phyloP scores from a whole-genome alignment of 148 eudicot species.

The Fallopia convolvulus region DNA sequence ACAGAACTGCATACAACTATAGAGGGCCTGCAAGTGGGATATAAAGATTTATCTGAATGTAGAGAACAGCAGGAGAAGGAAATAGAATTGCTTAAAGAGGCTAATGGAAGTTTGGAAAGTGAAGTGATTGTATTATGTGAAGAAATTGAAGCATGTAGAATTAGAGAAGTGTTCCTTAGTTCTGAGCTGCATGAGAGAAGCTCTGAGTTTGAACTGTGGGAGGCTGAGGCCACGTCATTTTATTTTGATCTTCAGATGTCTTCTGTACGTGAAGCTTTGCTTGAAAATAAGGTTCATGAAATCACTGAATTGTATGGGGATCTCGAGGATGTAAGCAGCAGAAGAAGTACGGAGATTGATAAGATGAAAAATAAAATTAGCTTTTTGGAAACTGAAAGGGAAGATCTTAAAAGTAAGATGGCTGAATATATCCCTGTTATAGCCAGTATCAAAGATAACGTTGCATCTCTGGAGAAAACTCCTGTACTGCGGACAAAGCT shows the following conservation, averaged over 20 bases:
- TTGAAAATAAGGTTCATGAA: conserved; percentile 66
- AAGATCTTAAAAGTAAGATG: conserved; percentile 55
- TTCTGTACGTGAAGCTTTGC: conserved; percentile 49
- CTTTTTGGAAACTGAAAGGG: conserved; percentile 54
- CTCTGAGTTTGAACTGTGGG: conserved; percentile 81
- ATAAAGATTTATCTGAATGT: conserved; percentile 36
- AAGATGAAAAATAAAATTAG: conserved; percentile 46
- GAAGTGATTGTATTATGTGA: conserved; percentile 47
- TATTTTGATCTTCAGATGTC: conserved; percentile 91
- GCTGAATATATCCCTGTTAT: conserved; percentile 52
- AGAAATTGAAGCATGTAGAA: conserved; percentile 54
- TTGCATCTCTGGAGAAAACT: conserved; percentile 55
- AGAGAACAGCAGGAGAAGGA: conserved; percentile 36
- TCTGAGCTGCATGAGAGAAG: conserved; percentile 65
- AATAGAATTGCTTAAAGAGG: conserved; percentile 43
- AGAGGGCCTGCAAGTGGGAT: conserved; percentile 32
- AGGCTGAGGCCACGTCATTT: conserved; percentile 81
- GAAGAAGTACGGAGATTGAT: conserved; percentile 51
- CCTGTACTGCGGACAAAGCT: conserved; percentile 33
- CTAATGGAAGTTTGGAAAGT: conserved; percentile 39
- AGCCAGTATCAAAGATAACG: conserved; percentile 50
- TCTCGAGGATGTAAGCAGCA: conserved; percentile 48
- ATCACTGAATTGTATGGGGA: conserved; percentile 51
- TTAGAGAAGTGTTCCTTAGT: conserved; percentile 55
- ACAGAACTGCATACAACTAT: conserved; percentile 38